phyloP scores from a whole-genome alignment of 2,329 filamentous ascomycete genomes.

The Zopfia rhizophila region DNA sequence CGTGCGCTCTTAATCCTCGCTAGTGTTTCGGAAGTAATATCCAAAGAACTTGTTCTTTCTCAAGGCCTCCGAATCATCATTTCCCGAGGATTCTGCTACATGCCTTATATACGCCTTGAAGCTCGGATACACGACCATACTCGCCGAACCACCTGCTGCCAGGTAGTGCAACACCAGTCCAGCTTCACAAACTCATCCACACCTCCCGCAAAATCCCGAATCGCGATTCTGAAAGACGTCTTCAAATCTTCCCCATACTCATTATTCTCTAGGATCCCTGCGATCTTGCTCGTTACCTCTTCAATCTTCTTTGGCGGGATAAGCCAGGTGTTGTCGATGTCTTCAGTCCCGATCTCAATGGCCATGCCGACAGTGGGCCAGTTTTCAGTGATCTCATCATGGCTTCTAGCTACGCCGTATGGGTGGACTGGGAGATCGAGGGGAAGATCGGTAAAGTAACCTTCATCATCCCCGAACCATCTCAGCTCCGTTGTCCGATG shows the following conservation, averaged over 20 bases:
- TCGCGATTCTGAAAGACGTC: background rate
- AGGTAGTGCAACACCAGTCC: slow-evolving; percentile 10
- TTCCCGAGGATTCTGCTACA: too few relatives aligned
- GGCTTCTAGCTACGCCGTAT: too few relatives aligned
- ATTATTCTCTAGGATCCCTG: background rate
- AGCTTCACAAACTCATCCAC: background rate
- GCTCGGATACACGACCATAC: background rate
- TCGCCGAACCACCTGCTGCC: background rate
- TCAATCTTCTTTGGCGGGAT: slow-evolving; percentile 1
- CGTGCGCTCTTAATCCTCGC: too few relatives aligned
- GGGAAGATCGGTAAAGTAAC: slow-evolving; percentile 11
- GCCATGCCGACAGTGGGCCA: slow-evolving; percentile 10
- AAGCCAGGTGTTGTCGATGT: slow-evolving; percentile 69
- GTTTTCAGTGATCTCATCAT: background rate
- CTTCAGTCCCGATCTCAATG: slow-evolving; percentile 14
- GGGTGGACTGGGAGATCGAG: slow-evolving; percentile 8
- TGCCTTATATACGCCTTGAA: slow-evolving; percentile 4
- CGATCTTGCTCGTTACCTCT: background rate
- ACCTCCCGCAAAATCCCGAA: slow-evolving; percentile 5
- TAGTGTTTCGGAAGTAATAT: too few relatives aligned
- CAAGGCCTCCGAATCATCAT: too few relatives aligned
- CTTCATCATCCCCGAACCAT: slow-evolving; percentile 15
- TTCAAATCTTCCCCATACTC: background rate
- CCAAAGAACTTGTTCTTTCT: too few relatives aligned
- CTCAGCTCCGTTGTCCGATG: slow-evolving; percentile 3